Evolutionary conservation across 2,329 filamentous ascomycete genomes (phyloP), one percentile per base, ranked within the genome.

Genomic region (Diaporthe citri): DNA sequence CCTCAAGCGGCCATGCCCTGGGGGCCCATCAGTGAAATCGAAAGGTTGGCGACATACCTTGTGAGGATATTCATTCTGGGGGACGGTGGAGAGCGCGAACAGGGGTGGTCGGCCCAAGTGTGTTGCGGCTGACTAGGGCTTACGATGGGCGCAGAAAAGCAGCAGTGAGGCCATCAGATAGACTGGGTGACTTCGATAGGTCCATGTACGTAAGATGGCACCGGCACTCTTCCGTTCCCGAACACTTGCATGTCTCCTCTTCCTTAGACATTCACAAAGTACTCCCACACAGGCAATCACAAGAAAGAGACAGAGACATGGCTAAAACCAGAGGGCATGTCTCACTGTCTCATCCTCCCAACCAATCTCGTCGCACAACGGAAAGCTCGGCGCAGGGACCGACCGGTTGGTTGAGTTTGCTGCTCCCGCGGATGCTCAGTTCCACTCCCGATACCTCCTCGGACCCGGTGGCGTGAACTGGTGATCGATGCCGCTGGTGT

Each of bases 71-170:
- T 7, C 25, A 22, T 31, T 22, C 25, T 4, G 59, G 25, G 2
- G 3, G 8, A 13, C 31, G 15, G 59, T 22, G 39, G 59, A 64
- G 59, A 31, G n/a, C n/a, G 15, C 28, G 59, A 5, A 2, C 39
- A 20, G 59, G 39, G n/a, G 36, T 5, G 4, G 36, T 20, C n/a
- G n/a, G 31, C n/a, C 36, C 3, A 17, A 20, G 17, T 34, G 28
- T 31, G 43, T 62, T 7, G 59, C 39, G 39, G 59, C n/a, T 62
- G n/a, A 62, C 59, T 62, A 62, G 36, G 36, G 59, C 59, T 62
- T 62, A 62, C 59, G 10, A 12, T 28, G 31, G 22, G 22, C 22
- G 25, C 36, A 60, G 39, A 31, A 8, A 28, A 31, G 28, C 13
- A 22, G 39, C 25, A 22, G 25, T 43, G 3, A 64, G 25, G 10